Conservation (phyloP, 2,329 filamentous ascomycete genomes). For the Cladosporium sp. region DNA sequence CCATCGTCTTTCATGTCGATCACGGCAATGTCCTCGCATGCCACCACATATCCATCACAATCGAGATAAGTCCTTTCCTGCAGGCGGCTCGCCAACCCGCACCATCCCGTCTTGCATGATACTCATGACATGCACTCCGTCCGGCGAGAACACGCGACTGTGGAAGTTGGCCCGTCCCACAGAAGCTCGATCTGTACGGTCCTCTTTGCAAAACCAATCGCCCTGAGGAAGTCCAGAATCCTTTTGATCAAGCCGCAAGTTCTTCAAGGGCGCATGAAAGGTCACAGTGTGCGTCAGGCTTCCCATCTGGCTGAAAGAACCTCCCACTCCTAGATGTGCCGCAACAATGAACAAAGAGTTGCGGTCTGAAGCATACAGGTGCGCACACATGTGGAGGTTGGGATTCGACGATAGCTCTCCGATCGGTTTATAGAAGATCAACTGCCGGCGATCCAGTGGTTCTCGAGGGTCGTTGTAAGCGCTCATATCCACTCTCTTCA, state of each 20-base stretch:
- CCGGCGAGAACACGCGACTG: slow-evolving; percentile 48
- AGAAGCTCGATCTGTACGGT: slow-evolving; percentile 47
- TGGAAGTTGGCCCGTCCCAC: slow-evolving; percentile 52
- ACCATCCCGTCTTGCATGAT: slow-evolving; percentile 55
- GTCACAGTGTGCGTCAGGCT: slow-evolving; percentile 53
- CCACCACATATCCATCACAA: not conserved
- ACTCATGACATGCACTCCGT: slow-evolving; percentile 49
- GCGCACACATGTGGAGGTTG: slow-evolving; percentile 60
- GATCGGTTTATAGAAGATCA: slow-evolving; percentile 51
- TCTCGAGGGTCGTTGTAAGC: slow-evolving; percentile 46
- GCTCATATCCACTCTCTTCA: slow-evolving; percentile 56
- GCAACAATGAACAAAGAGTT: slow-evolving; percentile 57
- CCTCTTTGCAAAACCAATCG: slow-evolving; percentile 54
- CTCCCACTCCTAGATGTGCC: slow-evolving; percentile 50
- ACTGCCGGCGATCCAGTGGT: slow-evolving; percentile 43
- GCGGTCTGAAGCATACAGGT: slow-evolving; percentile 59
- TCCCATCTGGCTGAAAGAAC: slow-evolving; percentile 46
- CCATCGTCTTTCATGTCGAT: not conserved
- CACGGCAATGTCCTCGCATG: not conserved
- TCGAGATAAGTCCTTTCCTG: not conserved
- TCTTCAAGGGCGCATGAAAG: slow-evolving; percentile 47
- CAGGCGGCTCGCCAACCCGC: slow-evolving; percentile 28
- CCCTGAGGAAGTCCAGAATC: slow-evolving; percentile 25
- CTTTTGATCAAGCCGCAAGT: slow-evolving; percentile 41
- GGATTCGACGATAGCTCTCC: slow-evolving; percentile 43